Evolutionary conservation across 768 basidiomycete species (phyloP).

Genomic region (Dendrothele bispora): DNA sequence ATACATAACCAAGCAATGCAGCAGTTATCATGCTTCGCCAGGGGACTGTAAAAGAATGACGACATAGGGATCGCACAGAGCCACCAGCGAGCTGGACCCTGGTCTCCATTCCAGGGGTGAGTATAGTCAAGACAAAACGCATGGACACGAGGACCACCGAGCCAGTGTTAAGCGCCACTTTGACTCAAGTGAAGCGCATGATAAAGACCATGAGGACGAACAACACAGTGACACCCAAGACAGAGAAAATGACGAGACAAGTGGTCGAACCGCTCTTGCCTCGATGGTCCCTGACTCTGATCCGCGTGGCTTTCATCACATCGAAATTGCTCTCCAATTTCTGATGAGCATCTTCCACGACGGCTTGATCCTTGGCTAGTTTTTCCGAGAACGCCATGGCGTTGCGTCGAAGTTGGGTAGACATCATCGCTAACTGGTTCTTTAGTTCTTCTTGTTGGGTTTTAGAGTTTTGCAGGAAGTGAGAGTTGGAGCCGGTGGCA

Average conservation of each 20-base stretch:
- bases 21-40: no score
- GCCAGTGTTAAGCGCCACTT: no score
- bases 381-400: conserved; percentile 74
- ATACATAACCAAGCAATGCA: no score
- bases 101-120: no score
- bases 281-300: conserved; percentile 58
- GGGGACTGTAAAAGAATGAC: no score
- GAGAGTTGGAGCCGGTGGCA: conserved; percentile 18
- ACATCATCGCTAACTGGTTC: conserved; percentile 80
- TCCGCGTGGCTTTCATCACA: conserved; percentile 64
- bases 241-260: conserved; percentile 62
- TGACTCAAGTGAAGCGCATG: conserved; percentile 73
- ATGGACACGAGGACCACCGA: no score
- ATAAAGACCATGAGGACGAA: conserved; percentile 74
- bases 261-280: conserved; percentile 71
- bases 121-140: no score
- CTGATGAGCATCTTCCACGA: conserved; percentile 64
- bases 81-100: no score
- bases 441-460: conserved; percentile 75
- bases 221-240: conserved; percentile 65
- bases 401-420: conserved; percentile 82
- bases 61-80: no score
- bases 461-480: conserved; percentile 48
- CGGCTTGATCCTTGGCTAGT: conserved; percentile 71
- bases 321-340: conserved; percentile 76